These are phyloP conservation scores for Epithele typhae DNA, from an alignment of 768 basidiomycete species.

Conservation along the genomic window DNA sequence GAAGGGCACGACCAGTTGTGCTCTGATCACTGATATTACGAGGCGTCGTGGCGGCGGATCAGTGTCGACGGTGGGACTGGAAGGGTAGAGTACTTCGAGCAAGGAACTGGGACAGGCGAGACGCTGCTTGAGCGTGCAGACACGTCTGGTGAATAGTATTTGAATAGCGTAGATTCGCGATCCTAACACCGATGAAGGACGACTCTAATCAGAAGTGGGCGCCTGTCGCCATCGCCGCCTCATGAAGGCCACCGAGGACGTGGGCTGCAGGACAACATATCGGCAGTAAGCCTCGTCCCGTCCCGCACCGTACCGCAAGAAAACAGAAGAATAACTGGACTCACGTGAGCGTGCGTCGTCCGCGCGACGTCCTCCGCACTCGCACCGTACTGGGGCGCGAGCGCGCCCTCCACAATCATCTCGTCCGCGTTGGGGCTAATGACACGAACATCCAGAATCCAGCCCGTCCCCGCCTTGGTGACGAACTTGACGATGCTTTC, in stretches of 20 bases:
- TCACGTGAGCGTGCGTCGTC: constrained; percentile 88
- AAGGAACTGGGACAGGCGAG: too few species aligned
- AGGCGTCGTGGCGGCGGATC: too few species aligned
- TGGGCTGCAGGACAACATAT: constrained; percentile 44
- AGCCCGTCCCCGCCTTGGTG: constrained; percentile 92
- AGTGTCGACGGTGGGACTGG: too few species aligned
- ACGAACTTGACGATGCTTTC: constrained; percentile 96
- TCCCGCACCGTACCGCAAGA: constrained; percentile 13
- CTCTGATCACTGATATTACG: too few species aligned
- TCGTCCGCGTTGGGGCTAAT: constrained; percentile 96
- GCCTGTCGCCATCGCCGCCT: constrained; percentile 76
- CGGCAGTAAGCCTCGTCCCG: too few species aligned
- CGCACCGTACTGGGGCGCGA: constrained; percentile 96
- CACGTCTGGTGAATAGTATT: too few species aligned
- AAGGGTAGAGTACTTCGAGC: too few species aligned
- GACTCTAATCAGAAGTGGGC: constrained; percentile 71
- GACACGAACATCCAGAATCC: constrained; percentile 89
- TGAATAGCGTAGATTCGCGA: too few species aligned
- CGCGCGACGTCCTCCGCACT: constrained; percentile 90
- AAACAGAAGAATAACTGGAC: constrained; percentile 27
- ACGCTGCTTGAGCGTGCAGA: too few species aligned
- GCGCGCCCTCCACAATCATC: constrained; percentile 86
- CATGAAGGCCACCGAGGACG: constrained; percentile 91
- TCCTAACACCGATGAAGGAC: too few species aligned
- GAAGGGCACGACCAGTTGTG: too few species aligned